A percentile compares a stretch with the other conserved stretches of the same genome.
Evolutionary conservation across 768 basidiomycete genomes (phyloP).

Genomic region (Pulveroboletus sp.): DNA sequence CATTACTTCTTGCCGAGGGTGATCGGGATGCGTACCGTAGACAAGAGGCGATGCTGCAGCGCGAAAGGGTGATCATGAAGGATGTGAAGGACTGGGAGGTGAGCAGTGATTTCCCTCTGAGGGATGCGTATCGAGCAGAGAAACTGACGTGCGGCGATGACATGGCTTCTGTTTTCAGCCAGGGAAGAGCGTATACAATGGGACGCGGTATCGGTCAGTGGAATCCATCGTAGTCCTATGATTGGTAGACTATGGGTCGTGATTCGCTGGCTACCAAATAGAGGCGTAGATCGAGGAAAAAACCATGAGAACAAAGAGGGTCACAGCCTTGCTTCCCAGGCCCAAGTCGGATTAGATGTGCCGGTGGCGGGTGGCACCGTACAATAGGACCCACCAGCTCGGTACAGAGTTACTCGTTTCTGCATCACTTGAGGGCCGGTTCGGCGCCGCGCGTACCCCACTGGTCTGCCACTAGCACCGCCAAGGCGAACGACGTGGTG

Average conservation of each 20-base stretch:
- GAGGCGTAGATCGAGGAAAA: constrained; percentile 3
- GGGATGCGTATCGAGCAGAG: constrained; percentile 18
- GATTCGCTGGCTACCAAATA: constrained; percentile 12
- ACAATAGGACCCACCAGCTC: constrained; percentile 24
- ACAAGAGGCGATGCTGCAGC: constrained; percentile 65
- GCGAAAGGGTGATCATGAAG: constrained; percentile 93
- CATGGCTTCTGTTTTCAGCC: constrained; percentile 42
- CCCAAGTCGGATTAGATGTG: constrained; percentile 16
- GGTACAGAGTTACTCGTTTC: constrained; percentile 12
- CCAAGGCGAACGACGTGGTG: constrained; percentile 7
- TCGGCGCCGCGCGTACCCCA: constrained; percentile 3
- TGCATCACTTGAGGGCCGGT: constrained; percentile 20
- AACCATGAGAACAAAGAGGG: constrained; percentile 11
- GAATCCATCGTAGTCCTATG: constrained; percentile 59
- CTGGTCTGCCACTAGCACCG: constrained; percentile 3
- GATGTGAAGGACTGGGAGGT: constrained; percentile 94
- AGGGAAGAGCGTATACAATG: constrained; percentile 85
- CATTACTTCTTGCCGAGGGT: constrained; percentile 86
- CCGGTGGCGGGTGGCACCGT: constrained; percentile 34
- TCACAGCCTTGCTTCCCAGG: constrained; percentile 21
- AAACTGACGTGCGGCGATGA: constrained; percentile 12
- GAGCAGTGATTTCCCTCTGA: constrained; percentile 35
- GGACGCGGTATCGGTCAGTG: constrained; percentile 60
- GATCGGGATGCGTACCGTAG: constrained; percentile 88
- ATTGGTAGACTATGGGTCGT: constrained; percentile 16